phyloP scores from a whole-genome alignment of 2,329 filamentous ascomycete genomes.

The Golovinomyces cichoracearum region DNA sequence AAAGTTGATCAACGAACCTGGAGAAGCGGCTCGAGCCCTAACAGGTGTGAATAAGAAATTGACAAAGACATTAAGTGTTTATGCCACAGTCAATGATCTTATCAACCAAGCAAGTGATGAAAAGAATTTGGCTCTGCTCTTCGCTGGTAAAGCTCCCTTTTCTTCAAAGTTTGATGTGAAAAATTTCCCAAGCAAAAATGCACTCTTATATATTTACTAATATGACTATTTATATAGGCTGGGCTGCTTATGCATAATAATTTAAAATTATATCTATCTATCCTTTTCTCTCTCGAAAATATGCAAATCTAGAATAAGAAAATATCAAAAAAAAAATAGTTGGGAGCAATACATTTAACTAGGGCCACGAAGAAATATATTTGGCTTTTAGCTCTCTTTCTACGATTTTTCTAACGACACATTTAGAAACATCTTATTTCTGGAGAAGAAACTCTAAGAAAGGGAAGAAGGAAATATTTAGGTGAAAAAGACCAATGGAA shows the following conservation, averaged over 20 bases:
- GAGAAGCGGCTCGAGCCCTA: conserved; percentile 74
- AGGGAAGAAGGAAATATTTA: too few relatives aligned
- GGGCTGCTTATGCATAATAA: conserved; percentile 23
- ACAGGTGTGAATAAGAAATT: conserved; percentile 91
- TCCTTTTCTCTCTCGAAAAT: too few relatives aligned
- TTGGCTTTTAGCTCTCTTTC: too few relatives aligned
- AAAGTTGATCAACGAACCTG: conserved; percentile 28
- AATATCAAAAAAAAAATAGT: too few relatives aligned
- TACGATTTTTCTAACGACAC: too few relatives aligned
- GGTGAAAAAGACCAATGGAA: too few relatives aligned
- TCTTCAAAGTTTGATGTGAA: not conserved
- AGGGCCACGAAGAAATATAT: too few relatives aligned
- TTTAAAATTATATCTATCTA: too few relatives aligned
- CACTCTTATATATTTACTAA: not conserved
- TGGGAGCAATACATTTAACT: too few relatives aligned
- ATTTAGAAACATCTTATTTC: too few relatives aligned
- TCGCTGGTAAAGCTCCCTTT: conserved; percentile 24
- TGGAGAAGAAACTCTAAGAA: too few relatives aligned
- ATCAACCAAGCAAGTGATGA: conserved; percentile 93
- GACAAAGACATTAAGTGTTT: conserved; percentile 75
- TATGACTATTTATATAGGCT: conserved; percentile 14
- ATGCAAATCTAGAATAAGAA: too few relatives aligned
- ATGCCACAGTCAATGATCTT: conserved; percentile 83
- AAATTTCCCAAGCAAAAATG: not conserved
- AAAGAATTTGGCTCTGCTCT: conserved; percentile 71